phyloP scores from a whole-genome alignment of 768 basidiomycete genomes.

The Tricholoma furcatifolium region DNA sequence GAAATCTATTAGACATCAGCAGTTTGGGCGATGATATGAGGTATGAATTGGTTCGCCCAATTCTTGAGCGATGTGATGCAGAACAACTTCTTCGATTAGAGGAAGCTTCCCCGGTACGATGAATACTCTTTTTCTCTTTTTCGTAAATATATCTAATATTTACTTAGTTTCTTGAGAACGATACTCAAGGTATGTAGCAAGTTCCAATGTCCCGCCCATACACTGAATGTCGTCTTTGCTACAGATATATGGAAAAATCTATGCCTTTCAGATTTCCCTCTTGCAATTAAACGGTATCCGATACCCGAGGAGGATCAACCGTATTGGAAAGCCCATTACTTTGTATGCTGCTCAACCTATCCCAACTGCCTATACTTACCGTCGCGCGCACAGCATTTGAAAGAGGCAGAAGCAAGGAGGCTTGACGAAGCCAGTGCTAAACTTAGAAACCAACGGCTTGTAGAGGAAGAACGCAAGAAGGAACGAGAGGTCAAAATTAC shows the following conservation, averaged over 20 bases:
- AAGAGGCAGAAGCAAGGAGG: conserved; percentile 58
- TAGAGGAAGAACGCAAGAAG: conserved; percentile 73
- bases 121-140: not conserved
- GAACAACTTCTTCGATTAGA: conserved; percentile 72
- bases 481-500: conserved; percentile 76
- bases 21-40: conserved; percentile 64
- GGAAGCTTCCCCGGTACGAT: conserved; percentile 66
- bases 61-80: conserved; percentile 69
- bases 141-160: conserved; percentile 4
- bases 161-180: conserved; percentile 48
- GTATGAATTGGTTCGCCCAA: conserved; percentile 66
- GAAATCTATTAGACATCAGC: conserved; percentile 47
- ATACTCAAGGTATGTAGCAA: conserved; percentile 50
- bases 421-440: conserved; percentile 62
- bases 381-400: conserved; percentile 41
- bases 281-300: conserved; percentile 48
- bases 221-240: conserved; percentile 4
- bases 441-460: conserved; percentile 64
- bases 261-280: conserved; percentile 60
- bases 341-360: conserved; percentile 40
- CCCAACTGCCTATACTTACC: conserved; percentile 12
- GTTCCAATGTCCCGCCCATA: not conserved
- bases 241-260: conserved; percentile 67
- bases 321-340: conserved; percentile 70
- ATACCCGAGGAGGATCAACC: conserved; percentile 43